These are phyloP conservation scores for Tetrahymena borealis DNA, from an alignment of 73 alveolate species.

Conservation along the genomic window DNA sequence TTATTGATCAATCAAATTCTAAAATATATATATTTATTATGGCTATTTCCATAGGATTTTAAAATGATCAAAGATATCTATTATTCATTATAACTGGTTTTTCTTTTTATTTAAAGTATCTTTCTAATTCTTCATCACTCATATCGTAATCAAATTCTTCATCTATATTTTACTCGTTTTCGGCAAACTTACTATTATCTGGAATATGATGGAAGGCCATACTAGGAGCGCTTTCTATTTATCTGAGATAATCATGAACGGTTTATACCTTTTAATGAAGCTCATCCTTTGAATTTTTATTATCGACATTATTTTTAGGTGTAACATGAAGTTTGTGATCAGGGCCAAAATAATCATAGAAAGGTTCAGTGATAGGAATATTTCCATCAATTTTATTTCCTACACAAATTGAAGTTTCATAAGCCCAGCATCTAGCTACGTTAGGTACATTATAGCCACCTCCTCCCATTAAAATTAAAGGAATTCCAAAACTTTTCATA, in stretches of 20 bases:
- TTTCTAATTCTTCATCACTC: neutral
- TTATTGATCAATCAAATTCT: no score
- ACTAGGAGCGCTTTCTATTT: constrained; percentile 35
- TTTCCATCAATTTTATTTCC: constrained; percentile 65
- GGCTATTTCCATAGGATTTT: no score
- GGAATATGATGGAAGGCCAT: constrained; percentile 22
- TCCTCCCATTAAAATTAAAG: constrained; percentile 94
- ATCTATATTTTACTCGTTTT: neutral
- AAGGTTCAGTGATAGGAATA: constrained; percentile 53
- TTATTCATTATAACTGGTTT: neutral
- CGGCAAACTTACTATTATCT: neutral
- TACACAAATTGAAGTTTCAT: constrained; percentile 92
- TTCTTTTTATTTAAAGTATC: neutral
- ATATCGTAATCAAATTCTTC: neutral
- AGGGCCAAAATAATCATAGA: constrained; percentile 70
- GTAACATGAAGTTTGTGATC: constrained; percentile 49
- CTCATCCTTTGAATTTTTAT: constrained; percentile 37
- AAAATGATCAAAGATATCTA: neutral
- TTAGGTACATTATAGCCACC: constrained; percentile 97
- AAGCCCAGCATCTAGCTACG: constrained; percentile 98
- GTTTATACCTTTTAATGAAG: constrained; percentile 9
- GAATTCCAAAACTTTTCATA: constrained; percentile 76
- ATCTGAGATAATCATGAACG: constrained; percentile 23
- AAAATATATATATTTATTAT: no score
- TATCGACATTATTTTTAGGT: constrained; percentile 32